Conservation (phyloP, 23 red algal genomes). For the Gracilaria gracilis region DNA sequence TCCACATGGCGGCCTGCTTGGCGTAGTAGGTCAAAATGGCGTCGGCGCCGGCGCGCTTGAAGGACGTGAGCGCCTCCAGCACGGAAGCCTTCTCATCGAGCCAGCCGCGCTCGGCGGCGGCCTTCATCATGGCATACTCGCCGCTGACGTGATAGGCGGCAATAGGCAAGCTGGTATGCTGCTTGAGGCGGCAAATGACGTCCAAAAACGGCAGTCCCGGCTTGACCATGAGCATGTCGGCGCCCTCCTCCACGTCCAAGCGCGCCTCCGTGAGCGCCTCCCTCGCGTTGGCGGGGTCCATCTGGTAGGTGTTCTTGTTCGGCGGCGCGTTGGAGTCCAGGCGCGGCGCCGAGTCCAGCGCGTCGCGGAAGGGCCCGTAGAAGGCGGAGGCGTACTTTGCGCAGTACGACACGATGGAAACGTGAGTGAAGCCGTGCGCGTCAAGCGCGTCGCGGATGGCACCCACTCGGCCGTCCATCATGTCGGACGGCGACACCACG, state of each 20-base stretch:
- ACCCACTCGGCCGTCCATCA: conserved; percentile 99
- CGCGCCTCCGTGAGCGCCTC: conserved; percentile 89
- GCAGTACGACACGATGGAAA: conserved; percentile 96
- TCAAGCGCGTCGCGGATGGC: conserved; percentile 96
- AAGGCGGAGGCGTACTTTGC: conserved; percentile 98
- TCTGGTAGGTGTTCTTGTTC: conserved; percentile 99
- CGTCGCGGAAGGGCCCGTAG: conserved; percentile 97
- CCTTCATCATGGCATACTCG: conserved; percentile 99
- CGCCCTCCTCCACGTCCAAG: conserved; percentile 92
- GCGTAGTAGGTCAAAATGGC: conserved; percentile 99
- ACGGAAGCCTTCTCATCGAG: conserved; percentile 93
- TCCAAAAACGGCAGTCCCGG: conserved; percentile 98
- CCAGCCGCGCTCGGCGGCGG: conserved; percentile 93
- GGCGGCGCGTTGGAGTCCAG: conserved; percentile 82
- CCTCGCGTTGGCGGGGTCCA: conserved; percentile 93
- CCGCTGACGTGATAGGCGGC: conserved; percentile 96
- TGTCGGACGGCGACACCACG: conserved; percentile 98
- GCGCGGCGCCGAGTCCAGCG: conserved; percentile 92
- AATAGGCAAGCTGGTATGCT: conserved; percentile 77
- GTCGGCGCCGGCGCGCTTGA: conserved; percentile 96
- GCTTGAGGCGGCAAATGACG: conserved; percentile 83
- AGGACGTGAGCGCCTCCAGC: conserved; percentile 87
- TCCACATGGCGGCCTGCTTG: conserved; percentile 92
- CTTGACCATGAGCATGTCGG: conserved; percentile 99
- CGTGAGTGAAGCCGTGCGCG: conserved; percentile 87